Base-by-base conservation (phyloP, 306 rosid species). In the Arachis stenosperma region DNA sequence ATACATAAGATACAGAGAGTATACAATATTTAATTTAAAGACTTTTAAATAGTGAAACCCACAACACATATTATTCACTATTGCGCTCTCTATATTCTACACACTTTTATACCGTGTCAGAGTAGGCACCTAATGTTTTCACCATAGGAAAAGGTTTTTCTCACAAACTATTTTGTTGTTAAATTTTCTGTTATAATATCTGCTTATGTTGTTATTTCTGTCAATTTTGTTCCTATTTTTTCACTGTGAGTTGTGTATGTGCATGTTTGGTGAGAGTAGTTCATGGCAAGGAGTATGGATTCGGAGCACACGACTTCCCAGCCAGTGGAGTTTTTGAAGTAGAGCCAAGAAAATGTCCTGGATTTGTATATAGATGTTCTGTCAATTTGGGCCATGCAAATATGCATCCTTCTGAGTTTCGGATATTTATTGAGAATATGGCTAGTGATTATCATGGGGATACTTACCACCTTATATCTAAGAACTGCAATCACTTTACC, bases 281-380 rank as follows among this genome's bases (percentile, higher is more conserved):
- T 63, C 90, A 91, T 69, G 96, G 96, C 41, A 93, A 82, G 79
- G 98, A 91, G 81, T 91, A 89, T 48, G 97, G 97, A 51, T 93
- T 86, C 44, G 98, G 98, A 72, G 97, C 97, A 8, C 98, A 89
- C 70, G 97, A 90, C 70, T 89, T 72, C 63, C 87, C 97, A 8
- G 87, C 89, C 8, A 93, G 98, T 81, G 98, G 98, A 70, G 97
- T 93, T 79, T 93, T 93, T 78, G 96, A 89, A 82, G 96, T 93
- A 39, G 96, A 89, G 76, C 97, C 97, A 68, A 89, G 50, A 87
- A 85, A 82, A 74, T 90, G 97, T 79, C 98, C 98, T 3, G 97
- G 96, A 51, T 93, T 85, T 76, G 14, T 74, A 46, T 93, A 73
- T 75, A 86, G 98, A 65, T 65, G 86, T 80, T 88, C 96, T 64